phyloP scores from a whole-genome alignment of 345 rosid species.

The Arabidopsis suecica region DNA sequence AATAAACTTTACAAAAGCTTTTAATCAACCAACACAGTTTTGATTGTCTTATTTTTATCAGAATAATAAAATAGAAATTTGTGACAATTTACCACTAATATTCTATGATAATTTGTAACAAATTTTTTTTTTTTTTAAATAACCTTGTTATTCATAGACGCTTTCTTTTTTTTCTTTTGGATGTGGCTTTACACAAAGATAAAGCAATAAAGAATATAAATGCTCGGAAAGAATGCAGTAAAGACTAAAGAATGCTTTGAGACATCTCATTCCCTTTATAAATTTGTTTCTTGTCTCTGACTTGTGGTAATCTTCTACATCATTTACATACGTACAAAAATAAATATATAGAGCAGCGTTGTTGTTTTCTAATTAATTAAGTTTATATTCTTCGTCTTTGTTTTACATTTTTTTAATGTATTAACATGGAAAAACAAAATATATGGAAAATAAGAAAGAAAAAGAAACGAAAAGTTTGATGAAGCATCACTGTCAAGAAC shows the following conservation, averaged over 20 bases:
- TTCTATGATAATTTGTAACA: too few species aligned
- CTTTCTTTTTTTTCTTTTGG: neutral
- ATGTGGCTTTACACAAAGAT: slow-evolving; percentile 18
- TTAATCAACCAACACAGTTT: too few species aligned
- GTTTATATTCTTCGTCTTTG: neutral
- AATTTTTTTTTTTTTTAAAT: too few species aligned
- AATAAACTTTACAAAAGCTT: too few species aligned
- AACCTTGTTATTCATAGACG: too few species aligned
- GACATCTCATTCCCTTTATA: neutral
- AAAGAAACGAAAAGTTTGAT: neutral
- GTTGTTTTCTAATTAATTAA: neutral
- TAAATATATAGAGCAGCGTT: neutral
- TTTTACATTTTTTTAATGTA: too few species aligned
- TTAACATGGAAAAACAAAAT: neutral
- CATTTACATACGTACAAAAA: neutral
- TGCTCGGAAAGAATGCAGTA: neutral
- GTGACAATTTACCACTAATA: too few species aligned
- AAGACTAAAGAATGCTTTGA: neutral
- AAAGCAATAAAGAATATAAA: neutral
- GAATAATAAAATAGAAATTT: too few species aligned
- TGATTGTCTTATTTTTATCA: too few species aligned
- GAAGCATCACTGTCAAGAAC: slow-evolving; percentile 16
- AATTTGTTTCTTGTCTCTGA: neutral
- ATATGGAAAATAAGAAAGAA: neutral
- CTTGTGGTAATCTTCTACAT: neutral